phyloP scores from a whole-genome alignment of 306 rosid species.

The Fragaria nilgerrensis region DNA sequence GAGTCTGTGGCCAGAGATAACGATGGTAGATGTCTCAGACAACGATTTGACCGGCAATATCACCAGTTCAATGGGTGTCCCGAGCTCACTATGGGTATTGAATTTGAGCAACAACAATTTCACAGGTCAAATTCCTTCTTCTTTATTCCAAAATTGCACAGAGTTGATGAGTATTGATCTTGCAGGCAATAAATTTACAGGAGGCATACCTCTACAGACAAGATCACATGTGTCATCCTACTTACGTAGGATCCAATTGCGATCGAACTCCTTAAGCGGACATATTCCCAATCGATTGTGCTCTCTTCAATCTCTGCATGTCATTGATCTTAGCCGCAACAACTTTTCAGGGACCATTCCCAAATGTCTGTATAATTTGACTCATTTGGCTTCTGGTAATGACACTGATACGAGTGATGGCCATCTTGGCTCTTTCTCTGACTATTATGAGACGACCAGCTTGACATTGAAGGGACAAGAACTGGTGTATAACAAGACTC shows the following conservation, averaged over 20 bases:
- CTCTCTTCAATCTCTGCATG: not conserved
- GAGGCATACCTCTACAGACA: not conserved
- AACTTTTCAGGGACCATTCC: not conserved
- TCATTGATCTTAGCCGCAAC: not conserved
- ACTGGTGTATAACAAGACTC: not conserved
- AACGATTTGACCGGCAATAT: not conserved
- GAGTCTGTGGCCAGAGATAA: rapidly evolving
- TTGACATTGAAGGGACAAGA: not conserved
- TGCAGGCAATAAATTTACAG: not conserved
- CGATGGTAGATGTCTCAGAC: not conserved
- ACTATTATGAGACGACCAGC: too few species aligned
- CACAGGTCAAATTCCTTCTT: not conserved
- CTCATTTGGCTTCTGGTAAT: not conserved
- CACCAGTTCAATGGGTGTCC: not conserved
- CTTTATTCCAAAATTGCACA: not conserved
- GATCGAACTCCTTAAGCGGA: not conserved
- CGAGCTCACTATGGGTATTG: not conserved
- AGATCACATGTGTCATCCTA: not conserved
- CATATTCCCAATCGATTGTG: not conserved
- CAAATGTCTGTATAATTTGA: not conserved
- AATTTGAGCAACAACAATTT: not conserved
- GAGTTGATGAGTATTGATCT: not conserved
- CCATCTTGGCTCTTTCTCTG: not conserved
- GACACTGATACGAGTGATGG: not conserved
- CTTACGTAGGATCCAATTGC: not conserved